These are phyloP conservation scores for Colletotrichum ledebouriae DNA, from an alignment of 2,329 filamentous ascomycete genomes.

Conservation along the genomic window DNA sequence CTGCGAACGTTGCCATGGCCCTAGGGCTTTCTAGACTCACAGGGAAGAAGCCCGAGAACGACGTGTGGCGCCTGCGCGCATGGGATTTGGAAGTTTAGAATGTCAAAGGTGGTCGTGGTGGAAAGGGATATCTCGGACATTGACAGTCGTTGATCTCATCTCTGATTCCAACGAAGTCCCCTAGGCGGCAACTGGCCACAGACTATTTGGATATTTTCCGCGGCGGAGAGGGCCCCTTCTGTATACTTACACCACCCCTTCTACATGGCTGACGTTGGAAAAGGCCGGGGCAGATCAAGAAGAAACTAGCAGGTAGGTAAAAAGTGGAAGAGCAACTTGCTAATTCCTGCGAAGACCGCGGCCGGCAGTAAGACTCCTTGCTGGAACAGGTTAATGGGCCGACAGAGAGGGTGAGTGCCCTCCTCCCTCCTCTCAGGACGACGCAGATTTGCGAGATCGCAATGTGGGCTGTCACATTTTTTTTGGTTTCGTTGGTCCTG, in stretches of 20 bases:
- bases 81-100: constrained; percentile 11
- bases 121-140: neutral
- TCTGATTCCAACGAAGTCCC: constrained; percentile 6
- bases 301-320: constrained; percentile 16
- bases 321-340: constrained; percentile 20
- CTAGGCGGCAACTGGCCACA: constrained; percentile 2
- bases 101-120: neutral
- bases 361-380: constrained; percentile 33
- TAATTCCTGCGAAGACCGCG: constrained; percentile 9
- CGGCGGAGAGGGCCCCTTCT: too few species aligned
- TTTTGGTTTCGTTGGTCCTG: constrained; percentile 6
- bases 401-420: constrained; percentile 13
- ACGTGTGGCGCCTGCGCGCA: constrained; percentile 33
- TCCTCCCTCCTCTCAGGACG: neutral
- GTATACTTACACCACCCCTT: too few species aligned
- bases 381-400: constrained; percentile 23
- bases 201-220: too few species aligned
- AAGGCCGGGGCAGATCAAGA: neutral
- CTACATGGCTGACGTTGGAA: too few species aligned
- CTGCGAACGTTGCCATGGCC: constrained; percentile 34
- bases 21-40: constrained; percentile 33
- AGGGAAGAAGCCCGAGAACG: constrained; percentile 1
- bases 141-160: neutral
- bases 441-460: constrained; percentile 40
- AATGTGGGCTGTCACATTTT: constrained; percentile 32